Evolutionary conservation across 305 asterid species (phyloP).

Genomic region (Rubia balearica): DNA sequence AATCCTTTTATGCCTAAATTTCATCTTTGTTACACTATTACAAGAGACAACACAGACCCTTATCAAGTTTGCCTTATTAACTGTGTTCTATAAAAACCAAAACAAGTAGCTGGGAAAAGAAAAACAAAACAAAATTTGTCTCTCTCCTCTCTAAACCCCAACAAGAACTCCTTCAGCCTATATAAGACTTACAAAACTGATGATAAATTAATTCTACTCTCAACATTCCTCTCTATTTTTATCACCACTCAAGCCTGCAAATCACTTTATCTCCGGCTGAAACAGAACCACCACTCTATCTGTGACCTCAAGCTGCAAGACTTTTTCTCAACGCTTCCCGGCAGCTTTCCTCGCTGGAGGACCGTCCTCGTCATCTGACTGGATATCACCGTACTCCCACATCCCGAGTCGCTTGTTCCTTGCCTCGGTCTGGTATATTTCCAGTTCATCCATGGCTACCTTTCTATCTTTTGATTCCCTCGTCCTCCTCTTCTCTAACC

Average conservation of each 20-base stretch:
- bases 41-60: slow-evolving; percentile 15
- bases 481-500: slow-evolving; percentile 83
- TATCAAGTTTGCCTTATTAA: slow-evolving; percentile 35
- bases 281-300: not conserved
- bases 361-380: slow-evolving; percentile 89
- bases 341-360: slow-evolving; percentile 68
- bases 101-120: slow-evolving; percentile 6
- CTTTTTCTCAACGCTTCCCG: slow-evolving; percentile 57
- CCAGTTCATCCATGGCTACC: slow-evolving; percentile 56
- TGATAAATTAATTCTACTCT: slow-evolving; percentile 1
- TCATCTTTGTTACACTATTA: slow-evolving; percentile 4
- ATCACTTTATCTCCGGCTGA: slow-evolving; percentile 10
- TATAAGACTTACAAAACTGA: slow-evolving; percentile 9
- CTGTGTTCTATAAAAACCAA: slow-evolving; percentile 26
- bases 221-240: slow-evolving; percentile 16
- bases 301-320: slow-evolving; percentile 29
- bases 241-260: slow-evolving; percentile 27
- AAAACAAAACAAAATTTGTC: slow-evolving; percentile 35
- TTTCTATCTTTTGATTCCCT: slow-evolving; percentile 58
- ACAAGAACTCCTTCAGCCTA: slow-evolving; percentile 23
- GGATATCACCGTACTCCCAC: slow-evolving; percentile 98
- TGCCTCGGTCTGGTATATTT: slow-evolving; percentile 68
- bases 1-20: not conserved
- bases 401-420: slow-evolving; percentile 54
- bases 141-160: slow-evolving; percentile 10